Conservation (phyloP, 2,329 filamentous ascomycete genomes). For the Aspergillus eucalypticola region DNA sequence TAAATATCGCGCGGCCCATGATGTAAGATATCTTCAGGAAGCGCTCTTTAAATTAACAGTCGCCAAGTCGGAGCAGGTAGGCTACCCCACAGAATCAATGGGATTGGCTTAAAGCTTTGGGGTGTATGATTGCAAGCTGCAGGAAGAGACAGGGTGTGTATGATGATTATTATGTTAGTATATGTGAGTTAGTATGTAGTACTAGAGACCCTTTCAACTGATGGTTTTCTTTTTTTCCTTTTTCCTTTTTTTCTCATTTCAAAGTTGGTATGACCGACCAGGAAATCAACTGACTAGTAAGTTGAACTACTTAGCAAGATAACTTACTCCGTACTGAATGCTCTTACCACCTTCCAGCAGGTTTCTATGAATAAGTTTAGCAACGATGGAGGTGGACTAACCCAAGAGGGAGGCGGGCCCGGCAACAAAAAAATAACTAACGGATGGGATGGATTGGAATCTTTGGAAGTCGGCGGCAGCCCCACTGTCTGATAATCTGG, state of each 20-base stretch:
- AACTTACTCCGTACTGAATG: background rate
- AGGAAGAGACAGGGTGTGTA: too few relatives aligned
- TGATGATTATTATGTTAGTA: too few relatives aligned
- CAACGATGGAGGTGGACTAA: slow-evolving; percentile 1
- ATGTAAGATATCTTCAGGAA: slow-evolving; percentile 2
- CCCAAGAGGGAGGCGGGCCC: slow-evolving; percentile 3
- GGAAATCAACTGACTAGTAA: too few relatives aligned
- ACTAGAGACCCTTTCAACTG: too few relatives aligned
- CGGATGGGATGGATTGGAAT: slow-evolving; percentile 16
- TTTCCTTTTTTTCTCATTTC: too few relatives aligned
- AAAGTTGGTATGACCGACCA: too few relatives aligned
- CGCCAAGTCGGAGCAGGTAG: background rate
- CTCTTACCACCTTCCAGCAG: background rate
- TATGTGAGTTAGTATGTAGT: too few relatives aligned
- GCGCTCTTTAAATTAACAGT: background rate
- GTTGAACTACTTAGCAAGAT: too few relatives aligned
- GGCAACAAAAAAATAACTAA: background rate
- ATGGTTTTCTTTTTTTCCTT: too few relatives aligned
- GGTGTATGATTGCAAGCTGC: background rate
- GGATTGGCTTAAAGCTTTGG: background rate
- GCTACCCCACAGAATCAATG: background rate
- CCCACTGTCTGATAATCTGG: slow-evolving; percentile 9
- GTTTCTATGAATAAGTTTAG: slow-evolving; percentile 6
- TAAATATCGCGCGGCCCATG: background rate
- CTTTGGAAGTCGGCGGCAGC: slow-evolving; percentile 21